Evolutionary conservation across 345 rosid genomes (phyloP).

Genomic region (Acer yangbiense): DNA sequence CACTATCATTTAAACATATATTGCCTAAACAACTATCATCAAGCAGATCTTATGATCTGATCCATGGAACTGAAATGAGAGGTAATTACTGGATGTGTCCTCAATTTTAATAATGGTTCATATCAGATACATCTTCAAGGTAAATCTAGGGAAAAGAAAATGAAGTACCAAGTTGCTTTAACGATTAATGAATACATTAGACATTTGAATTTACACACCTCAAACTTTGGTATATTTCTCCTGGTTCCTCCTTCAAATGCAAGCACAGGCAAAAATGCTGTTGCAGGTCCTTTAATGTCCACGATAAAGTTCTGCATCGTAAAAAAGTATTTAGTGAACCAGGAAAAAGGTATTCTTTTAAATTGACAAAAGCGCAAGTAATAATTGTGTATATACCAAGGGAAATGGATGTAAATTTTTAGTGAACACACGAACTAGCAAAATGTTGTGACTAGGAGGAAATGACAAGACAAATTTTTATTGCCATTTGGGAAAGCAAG

Average conservation of each 20-base stretch:
- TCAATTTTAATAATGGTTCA: background rate
- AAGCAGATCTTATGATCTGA: background rate
- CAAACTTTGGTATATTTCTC: conserved; percentile 77
- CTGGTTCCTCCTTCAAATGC: conserved; percentile 89
- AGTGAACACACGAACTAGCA: background rate
- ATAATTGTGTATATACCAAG: background rate
- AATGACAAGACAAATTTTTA: too few species aligned
- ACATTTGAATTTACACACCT: conserved; percentile 34
- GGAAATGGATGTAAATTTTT: background rate
- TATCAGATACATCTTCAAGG: background rate
- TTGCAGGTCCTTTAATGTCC: conserved; percentile 75
- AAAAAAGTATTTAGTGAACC: background rate
- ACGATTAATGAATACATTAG: background rate
- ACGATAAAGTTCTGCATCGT: conserved; percentile 63
- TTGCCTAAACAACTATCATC: background rate
- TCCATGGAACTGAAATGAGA: background rate
- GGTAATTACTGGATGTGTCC: background rate
- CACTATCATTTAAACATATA: background rate
- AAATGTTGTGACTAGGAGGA: background rate
- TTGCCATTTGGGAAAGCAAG: background rate
- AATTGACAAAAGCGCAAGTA: conserved; percentile 3
- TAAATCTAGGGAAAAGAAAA: background rate
- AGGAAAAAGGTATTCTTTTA: conserved; percentile 6
- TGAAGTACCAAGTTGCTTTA: background rate
- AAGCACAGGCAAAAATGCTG: conserved; percentile 77